These are phyloP conservation scores for Alternaria arbusti DNA, from an alignment of 2,329 filamentous ascomycete genomes.

Conservation along the genomic window DNA sequence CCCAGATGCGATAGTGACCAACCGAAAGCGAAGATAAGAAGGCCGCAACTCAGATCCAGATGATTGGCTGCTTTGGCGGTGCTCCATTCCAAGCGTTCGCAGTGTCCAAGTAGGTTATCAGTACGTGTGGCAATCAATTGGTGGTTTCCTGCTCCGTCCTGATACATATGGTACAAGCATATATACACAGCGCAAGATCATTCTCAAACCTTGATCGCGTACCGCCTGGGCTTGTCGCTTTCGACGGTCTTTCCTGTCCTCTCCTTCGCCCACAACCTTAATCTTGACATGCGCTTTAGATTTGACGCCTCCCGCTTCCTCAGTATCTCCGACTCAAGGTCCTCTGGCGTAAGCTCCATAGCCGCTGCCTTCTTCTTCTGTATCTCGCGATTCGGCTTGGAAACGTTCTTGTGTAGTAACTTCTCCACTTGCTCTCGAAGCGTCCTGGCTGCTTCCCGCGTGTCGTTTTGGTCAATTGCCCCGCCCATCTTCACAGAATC, in stretches of 20 bases:
- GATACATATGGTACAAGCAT: conserved; percentile 28
- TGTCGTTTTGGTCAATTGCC: conserved; percentile 7
- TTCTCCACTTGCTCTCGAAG: conserved; percentile 35
- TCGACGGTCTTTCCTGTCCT: conserved; percentile 30
- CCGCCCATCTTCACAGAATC: conserved; percentile 12
- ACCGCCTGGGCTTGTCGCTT: conserved; percentile 21
- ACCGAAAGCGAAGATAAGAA: background rate
- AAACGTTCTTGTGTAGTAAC: conserved; percentile 29
- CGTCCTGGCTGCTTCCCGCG: conserved; percentile 21
- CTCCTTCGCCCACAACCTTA: conserved; percentile 41
- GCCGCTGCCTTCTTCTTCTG: background rate
- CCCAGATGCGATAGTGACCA: background rate
- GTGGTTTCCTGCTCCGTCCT: background rate
- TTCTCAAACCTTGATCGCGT: conserved; percentile 28
- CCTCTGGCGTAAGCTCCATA: conserved; percentile 5
- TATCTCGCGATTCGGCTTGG: conserved; percentile 3
- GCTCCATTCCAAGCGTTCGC: background rate
- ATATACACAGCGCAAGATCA: conserved; percentile 13
- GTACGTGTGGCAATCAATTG: background rate
- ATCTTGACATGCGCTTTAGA: conserved; percentile 47
- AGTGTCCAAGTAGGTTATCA: background rate
- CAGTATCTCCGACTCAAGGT: conserved; percentile 6
- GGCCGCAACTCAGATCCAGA: background rate
- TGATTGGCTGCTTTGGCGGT: background rate
- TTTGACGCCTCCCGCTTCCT: conserved; percentile 14